Evolutionary conservation across 2,329 filamentous ascomycete species (phyloP), one percentile per base, ranked within the genome.

Genomic region (Clonostachys sp.): DNA sequence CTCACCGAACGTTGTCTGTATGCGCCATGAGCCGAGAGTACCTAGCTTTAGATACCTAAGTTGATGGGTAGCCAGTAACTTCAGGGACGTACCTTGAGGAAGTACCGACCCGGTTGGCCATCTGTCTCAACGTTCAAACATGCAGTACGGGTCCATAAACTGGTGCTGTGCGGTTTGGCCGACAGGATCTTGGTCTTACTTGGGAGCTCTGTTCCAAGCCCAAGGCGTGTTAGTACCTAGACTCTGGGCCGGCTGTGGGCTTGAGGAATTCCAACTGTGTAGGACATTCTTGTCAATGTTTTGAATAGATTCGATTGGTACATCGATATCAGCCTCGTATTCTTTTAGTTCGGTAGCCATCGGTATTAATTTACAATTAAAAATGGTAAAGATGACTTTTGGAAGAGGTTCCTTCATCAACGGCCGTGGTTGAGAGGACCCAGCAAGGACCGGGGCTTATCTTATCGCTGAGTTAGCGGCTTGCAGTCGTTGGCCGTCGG

Each of bases 131-230:
- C 17, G 10, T 45, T 14, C 2, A 48, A 17, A 17, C 38, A n/a
- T 8, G 47, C 47, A 6, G 47, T 48, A 5, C 47, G 47, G 5
- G 44, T 45, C 47, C 47, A 48, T 35, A 36, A 45, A n/a, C 46
- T 48, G n/a, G 38, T 41, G 16, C 47, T 40, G 17, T 48, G 47
- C 10, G 44, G 20, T 20, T 41, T 34, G n/a, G 41, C 41, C 2
- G 16, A 20, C 24, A 18, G 16, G n/a, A 48, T 33, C 5, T 33
- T 6, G 8, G 41, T 44, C 4, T 34, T 42, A 6, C 4, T 2
- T 3, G 46, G 46, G 5, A 48, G 41, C 18, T 44, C 46, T 39
- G 9, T 10, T 30, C 8, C 24, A 30, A 30, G 24, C 24, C 9
- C 8, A 30, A 4, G 24, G 24, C 9, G 24, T 30, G 10, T 30